Base-by-base conservation (phyloP, 2,329 filamentous ascomycete species). In the Diaporthe sp. region DNA sequence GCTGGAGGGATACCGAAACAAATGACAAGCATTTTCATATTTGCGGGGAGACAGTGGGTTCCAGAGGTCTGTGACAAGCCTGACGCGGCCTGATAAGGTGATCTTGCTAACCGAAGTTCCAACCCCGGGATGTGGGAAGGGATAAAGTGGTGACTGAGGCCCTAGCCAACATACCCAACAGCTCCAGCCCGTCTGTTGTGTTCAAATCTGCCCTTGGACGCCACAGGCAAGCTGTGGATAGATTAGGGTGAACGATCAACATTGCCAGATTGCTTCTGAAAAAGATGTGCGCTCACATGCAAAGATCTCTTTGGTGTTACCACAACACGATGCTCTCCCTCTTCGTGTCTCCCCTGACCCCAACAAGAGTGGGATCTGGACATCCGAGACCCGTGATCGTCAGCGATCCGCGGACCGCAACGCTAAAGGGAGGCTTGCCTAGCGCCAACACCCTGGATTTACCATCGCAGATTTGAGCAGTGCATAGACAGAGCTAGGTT, bases 361-460 rank as follows among this genome's bases (percentile, higher is more conserved):
- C 22, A 39, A 31, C 25, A 31, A 63, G 34, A 31, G 42, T n/a
- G n/a, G n/a, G n/a, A 22, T 44, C 28, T 68, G 31, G 10, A 34
- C 28, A 51, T 67, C 61, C 61, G 44, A 67, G 61, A 51, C 61
- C 44, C 28, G 20, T 51, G 61, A 51, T 68, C 63, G 63, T n/a
- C 44, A 68, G 28, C 44, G 31, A 68, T 25, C 44, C 20, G 44
- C 63, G 63, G 44, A 51, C 63, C 22, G 44, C 44, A 51, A 37
- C 63, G 47, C 63, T 39, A 37, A 63, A 37, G 63, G 22, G 63
- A 51, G 44, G 31, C 28, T 51, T 51, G 28, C 7, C n/a, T 68
- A 68, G 63, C 44, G 28, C 42, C 28, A 20, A 25, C 12, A 37
- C 20, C 44, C 44, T 67, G 28, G 28, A 25, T 51, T 25, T n/a